These are phyloP conservation scores for Syzygium oleosum DNA, from an alignment of 345 rosid genomes.

Conservation along the genomic window DNA sequence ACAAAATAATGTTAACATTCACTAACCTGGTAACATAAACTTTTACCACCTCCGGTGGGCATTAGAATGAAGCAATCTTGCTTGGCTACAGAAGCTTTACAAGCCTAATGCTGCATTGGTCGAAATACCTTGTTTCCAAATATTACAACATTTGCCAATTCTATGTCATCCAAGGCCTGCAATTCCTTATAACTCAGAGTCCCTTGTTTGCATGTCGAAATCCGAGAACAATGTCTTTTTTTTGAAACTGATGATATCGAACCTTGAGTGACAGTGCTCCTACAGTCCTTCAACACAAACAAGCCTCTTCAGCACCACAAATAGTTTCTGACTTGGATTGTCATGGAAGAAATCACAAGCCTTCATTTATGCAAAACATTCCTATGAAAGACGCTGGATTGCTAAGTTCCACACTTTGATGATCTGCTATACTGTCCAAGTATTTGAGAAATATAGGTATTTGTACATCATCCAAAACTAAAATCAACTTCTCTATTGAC, in stretches of 20 bases:
- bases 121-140: constrained; percentile 64
- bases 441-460: too few relatives aligned
- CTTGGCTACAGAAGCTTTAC: constrained; percentile 58
- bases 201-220: constrained; percentile 12
- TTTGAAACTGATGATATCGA: constrained; percentile 30
- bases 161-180: constrained; percentile 70
- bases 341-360: too few relatives aligned
- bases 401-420: too few relatives aligned
- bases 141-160: constrained; percentile 79
- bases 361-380: too few relatives aligned
- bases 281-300: constrained; percentile 38
- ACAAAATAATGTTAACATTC: not conserved
- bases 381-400: too few relatives aligned
- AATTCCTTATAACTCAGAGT: constrained; percentile 63
- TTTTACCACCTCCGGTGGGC: constrained; percentile 97
- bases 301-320: constrained; percentile 3
- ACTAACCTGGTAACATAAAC: constrained; percentile 80
- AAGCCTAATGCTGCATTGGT: constrained; percentile 77
- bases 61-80: constrained; percentile 77
- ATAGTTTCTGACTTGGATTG: too few relatives aligned
- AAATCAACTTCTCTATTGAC: too few relatives aligned
- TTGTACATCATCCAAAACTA: too few relatives aligned
- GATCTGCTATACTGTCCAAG: too few relatives aligned
- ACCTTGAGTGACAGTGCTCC: constrained; percentile 26
- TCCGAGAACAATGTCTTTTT: constrained; percentile 13